phyloP scores from a whole-genome alignment of 2,329 filamentous ascomycete species.

The Raffaelea albimanens region DNA sequence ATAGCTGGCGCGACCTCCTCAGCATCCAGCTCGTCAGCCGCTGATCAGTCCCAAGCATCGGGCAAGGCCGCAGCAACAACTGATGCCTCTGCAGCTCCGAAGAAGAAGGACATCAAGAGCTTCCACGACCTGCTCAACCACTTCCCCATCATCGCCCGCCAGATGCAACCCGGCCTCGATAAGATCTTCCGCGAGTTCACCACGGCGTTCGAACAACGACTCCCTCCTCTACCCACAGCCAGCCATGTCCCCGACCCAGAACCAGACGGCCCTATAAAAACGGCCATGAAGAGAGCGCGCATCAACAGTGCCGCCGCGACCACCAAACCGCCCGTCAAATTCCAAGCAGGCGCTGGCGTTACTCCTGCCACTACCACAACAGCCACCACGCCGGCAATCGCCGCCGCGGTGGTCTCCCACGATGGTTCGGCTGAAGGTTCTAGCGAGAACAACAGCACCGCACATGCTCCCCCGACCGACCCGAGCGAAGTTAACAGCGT shows the following conservation, averaged over 20 bases:
- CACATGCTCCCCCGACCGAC: neutral
- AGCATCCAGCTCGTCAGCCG: neutral
- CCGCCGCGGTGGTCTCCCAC: neutral
- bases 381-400: too few species aligned
- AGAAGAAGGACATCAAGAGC: conserved; percentile 83
- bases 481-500: neutral
- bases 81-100: conserved; percentile 38
- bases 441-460: neutral
- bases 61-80: conserved; percentile 24
- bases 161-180: conserved; percentile 91
- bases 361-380: neutral
- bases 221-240: conserved; percentile 65
- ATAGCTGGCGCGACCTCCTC: conserved; percentile 9
- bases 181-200: conserved; percentile 84
- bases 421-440: neutral
- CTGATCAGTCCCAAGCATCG: conserved; percentile 3
- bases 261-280: conserved; percentile 46
- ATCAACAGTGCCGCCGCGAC: conserved; percentile 33
- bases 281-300: conserved; percentile 45
- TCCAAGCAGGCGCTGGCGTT: conserved; percentile 14
- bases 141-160: conserved; percentile 90
- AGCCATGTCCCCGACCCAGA: conserved; percentile 47
- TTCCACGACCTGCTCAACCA: conserved; percentile 85
- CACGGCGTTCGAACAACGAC: conserved; percentile 71
- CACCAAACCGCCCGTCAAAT: conserved; percentile 22